phyloP scores from a whole-genome alignment of 2,329 filamentous ascomycete genomes.

The Monosporascus sp. region DNA sequence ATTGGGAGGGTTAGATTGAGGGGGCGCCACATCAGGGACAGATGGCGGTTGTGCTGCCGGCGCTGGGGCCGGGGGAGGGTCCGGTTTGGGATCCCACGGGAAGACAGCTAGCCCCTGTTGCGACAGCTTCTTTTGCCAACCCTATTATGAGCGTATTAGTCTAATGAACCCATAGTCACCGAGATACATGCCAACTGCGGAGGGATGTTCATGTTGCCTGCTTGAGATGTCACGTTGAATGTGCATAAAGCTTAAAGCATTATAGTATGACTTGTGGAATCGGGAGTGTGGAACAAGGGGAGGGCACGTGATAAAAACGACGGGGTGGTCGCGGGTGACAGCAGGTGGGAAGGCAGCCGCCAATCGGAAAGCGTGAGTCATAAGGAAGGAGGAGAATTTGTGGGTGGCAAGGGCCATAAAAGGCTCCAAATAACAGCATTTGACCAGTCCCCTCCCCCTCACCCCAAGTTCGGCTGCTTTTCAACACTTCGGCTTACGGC shows the following conservation, averaged over 20 bases:
- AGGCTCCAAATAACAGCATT: slow-evolving; percentile 49
- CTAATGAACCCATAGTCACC: background rate
- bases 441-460: slow-evolving; percentile 34
- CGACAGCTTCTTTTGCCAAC: slow-evolving; percentile 90
- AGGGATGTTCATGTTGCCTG: no score
- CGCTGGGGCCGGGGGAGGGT: slow-evolving; percentile 44
- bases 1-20: slow-evolving; percentile 17
- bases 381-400: slow-evolving; percentile 8
- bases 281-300: slow-evolving; percentile 10
- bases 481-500: slow-evolving; percentile 27
- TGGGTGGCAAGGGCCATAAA: slow-evolving; percentile 38
- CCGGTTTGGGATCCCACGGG: slow-evolving; percentile 89
- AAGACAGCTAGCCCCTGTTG: slow-evolving; percentile 80
- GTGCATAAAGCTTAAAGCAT: no score
- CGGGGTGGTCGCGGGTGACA: background rate
- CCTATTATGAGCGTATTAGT: slow-evolving; percentile 46
- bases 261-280: slow-evolving; percentile 10
- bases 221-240: no score
- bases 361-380: slow-evolving; percentile 15
- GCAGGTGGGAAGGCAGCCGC: background rate
- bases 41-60: slow-evolving; percentile 24
- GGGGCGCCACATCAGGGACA: slow-evolving; percentile 14
- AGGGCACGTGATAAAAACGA: slow-evolving; percentile 16
- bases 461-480: slow-evolving; percentile 30
- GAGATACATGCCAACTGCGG: background rate